Evolutionary conservation across 2,329 filamentous ascomycete genomes (phyloP), one percentile per base, ranked within the genome.

Genomic region (Aspergillus novofumigatus): DNA sequence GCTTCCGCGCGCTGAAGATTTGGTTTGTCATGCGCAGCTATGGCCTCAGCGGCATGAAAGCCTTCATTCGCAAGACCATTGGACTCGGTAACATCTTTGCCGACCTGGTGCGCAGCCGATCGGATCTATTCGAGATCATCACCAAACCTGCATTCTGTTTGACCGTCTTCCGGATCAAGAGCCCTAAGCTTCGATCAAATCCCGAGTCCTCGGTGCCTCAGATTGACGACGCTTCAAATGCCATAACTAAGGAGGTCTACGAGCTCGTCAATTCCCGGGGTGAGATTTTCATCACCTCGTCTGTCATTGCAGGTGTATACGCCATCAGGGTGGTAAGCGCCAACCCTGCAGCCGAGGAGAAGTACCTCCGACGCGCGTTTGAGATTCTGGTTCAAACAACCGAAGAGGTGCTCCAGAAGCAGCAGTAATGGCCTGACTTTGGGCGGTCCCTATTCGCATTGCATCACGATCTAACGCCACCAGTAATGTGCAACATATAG

Each of bases 1-100:
- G 93, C 17, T 97, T 97, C 82, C 84, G 93, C 59, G 86, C 88
- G 2, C 77, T 97, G 57, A 97, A 97, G 78, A 87, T 96, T 61
- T 97, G 93, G 93, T 97, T 97, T 71, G 92, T 97, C 7, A 78
- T 97, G 66, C 82, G 93, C 48, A 87, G 83, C 47, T 96, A 92
- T 69, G 93, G 93, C 0, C 77, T 95, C 52, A 80, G 81, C 29
- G 93, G 92, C 0, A 75, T 97, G 67, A 86, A 86, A 64, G 81
- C 77, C 4, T 90, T 95, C 67, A 86, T 97, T 61, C 80, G 85
- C 35, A 83, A 84, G 45, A 87, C 89, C 26, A 78, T 96, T 56
- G 71, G 73, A 2, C 76, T 91, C 0, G 90, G 89, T n/a, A 83
- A 92, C 61, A 73, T 79, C 9, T 94, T 97, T 61, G 83, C 85